Conservation (phyloP, 768 basidiomycete species). For the Lanmaoa rubissima region DNA sequence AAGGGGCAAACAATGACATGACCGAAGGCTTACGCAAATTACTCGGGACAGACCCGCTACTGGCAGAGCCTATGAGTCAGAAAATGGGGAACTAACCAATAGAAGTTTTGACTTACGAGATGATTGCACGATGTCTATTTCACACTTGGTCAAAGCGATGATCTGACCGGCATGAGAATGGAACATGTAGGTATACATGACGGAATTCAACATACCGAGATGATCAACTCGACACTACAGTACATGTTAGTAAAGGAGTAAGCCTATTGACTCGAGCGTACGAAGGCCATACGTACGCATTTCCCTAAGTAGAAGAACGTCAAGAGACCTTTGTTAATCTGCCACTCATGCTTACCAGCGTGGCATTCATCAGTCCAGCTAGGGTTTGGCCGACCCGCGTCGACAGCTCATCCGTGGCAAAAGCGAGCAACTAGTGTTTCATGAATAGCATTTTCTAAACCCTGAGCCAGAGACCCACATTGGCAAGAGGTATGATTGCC, state of each 20-base stretch:
- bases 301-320: slow-evolving; percentile 23
- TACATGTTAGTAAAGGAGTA: neutral
- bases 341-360: slow-evolving; percentile 48
- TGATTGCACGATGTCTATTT: slow-evolving; percentile 79
- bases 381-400: slow-evolving; percentile 80
- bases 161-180: slow-evolving; percentile 44
- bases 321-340: neutral
- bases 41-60: slow-evolving; percentile 79
- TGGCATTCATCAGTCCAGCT: slow-evolving; percentile 84
- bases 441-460: neutral
- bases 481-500: too few species aligned
- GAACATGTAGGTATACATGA: neutral
- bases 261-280: neutral
- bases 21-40: slow-evolving; percentile 52
- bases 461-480: slow-evolving; percentile 38
- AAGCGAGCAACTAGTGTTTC: slow-evolving; percentile 59
- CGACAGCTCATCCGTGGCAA: slow-evolving; percentile 84
- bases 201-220: slow-evolving; percentile 48
- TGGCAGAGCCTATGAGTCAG: slow-evolving; percentile 27
- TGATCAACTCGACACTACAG: slow-evolving; percentile 55
- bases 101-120: slow-evolving; percentile 49
- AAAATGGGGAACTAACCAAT: neutral
- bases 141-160: slow-evolving; percentile 79
- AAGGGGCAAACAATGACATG: neutral
- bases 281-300: slow-evolving; percentile 23